A percentile compares a stretch with the other conserved stretches of the same genome.
These are phyloP conservation scores for Platanthera guangdongensis DNA, from an alignment of 106 monocot genomes.

Conservation along the genomic window DNA sequence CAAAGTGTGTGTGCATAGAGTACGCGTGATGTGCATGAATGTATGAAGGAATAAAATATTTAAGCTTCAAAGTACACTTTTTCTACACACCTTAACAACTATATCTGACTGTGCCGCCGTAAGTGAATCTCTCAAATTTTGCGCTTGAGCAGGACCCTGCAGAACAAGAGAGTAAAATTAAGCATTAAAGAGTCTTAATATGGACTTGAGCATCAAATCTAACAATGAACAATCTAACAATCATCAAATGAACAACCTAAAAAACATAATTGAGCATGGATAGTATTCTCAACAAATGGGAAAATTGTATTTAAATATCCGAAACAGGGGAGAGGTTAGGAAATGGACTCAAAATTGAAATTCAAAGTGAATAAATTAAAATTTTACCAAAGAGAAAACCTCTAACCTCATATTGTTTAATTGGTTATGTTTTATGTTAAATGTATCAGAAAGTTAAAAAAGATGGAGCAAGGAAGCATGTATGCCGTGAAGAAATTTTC, in stretches of 20 bases:
- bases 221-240: too few relatives aligned
- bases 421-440: background rate
- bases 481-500: background rate
- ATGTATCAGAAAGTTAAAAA: background rate
- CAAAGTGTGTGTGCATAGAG: too few relatives aligned
- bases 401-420: background rate
- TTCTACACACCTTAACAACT: slow-evolving; percentile 6
- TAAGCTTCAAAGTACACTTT: background rate
- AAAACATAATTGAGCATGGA: background rate
- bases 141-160: slow-evolving; percentile 14
- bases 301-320: background rate
- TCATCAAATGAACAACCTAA: background rate
- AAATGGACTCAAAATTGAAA: background rate
- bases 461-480: too few relatives aligned
- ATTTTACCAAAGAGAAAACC: background rate
- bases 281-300: background rate
- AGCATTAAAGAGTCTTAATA: background rate
- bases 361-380: background rate
- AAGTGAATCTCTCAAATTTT: slow-evolving; percentile 15
- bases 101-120: slow-evolving; percentile 5
- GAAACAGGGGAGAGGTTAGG: background rate
- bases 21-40: too few relatives aligned
- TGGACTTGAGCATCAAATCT: background rate
- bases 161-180: background rate
- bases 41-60: too few relatives aligned